These are phyloP conservation scores for Plectosphaerella cucumerina DNA, from an alignment of 2,329 filamentous ascomycete species.

Conservation along the genomic window DNA sequence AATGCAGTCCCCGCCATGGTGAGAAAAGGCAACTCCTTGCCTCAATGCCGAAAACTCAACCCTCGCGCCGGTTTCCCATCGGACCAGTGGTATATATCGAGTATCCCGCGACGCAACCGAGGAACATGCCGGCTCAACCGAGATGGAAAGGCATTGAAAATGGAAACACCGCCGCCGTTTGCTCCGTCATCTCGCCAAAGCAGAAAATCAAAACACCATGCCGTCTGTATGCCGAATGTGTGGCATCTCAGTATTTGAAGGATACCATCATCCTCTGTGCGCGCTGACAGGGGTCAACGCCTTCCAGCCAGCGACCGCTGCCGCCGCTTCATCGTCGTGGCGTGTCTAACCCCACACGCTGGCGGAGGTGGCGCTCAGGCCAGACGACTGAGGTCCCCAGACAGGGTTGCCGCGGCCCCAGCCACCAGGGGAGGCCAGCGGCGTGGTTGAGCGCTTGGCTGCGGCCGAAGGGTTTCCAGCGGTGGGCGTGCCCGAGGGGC, in stretches of 20 bases:
- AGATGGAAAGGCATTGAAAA: constrained; percentile 9
- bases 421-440: constrained; percentile 79
- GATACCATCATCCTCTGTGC: not conserved
- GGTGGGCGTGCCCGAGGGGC: constrained; percentile 61
- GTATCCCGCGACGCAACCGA: constrained; percentile 9
- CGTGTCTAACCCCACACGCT: constrained; percentile 82
- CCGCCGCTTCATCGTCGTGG: not conserved
- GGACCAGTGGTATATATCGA: constrained; percentile 13
- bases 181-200: not conserved
- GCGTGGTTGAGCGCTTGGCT: constrained; percentile 79
- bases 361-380: constrained; percentile 65
- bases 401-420: constrained; percentile 81
- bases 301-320: no score
- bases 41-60: constrained; percentile 11
- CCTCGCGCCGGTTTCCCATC: constrained; percentile 12
- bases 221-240: no score
- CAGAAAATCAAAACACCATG: not conserved
- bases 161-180: not conserved
- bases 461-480: constrained; percentile 37
- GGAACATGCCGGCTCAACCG: constrained; percentile 4
- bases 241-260: no score
- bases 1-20: constrained; percentile 11
- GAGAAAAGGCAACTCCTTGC: constrained; percentile 11
- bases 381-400: constrained; percentile 73
- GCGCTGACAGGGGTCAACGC: not conserved